These are phyloP conservation scores for Sphaerosporella brunnea DNA, from an alignment of 495 filamentous ascomycete species.

Conservation along the genomic window DNA sequence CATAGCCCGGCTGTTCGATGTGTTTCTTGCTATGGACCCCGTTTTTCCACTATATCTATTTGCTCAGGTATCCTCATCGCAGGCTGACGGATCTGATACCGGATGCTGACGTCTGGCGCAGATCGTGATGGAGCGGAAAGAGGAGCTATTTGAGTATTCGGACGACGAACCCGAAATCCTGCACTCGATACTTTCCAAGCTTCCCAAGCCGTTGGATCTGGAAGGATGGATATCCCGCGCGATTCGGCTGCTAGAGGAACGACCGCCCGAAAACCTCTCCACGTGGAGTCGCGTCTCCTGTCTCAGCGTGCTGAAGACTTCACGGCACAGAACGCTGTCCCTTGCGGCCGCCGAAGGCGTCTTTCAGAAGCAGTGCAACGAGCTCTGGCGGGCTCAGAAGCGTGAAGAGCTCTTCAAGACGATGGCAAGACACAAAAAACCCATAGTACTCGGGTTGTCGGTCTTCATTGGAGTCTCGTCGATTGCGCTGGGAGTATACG, in stretches of 20 bases:
- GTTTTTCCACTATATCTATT: conserved; percentile 81
- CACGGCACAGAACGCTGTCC: conserved; percentile 18
- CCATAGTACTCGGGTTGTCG: not conserved
- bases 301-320: conserved; percentile 72
- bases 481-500: not conserved
- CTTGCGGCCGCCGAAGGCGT: not conserved
- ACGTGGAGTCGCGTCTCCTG: conserved; percentile 54
- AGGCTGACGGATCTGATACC: too few species aligned
- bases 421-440: not conserved
- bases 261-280: conserved; percentile 58
- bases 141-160: conserved; percentile 65
- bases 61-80: conserved; percentile 35
- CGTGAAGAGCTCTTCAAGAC: not conserved
- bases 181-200: conserved; percentile 69
- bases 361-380: not conserved
- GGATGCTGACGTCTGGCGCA: conserved; percentile 25
- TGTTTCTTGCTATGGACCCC: conserved; percentile 65
- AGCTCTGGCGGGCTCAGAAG: not conserved
- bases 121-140: conserved; percentile 60
- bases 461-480: not conserved
- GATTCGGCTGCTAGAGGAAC: conserved; percentile 38
- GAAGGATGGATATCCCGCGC: conserved; percentile 56
- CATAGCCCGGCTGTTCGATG: conserved; percentile 80
- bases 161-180: conserved; percentile 85
- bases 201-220: conserved; percentile 68